Conservation (phyloP, 1,284 basidiomycete genomes). For the Cerioporus squamosus region DNA sequence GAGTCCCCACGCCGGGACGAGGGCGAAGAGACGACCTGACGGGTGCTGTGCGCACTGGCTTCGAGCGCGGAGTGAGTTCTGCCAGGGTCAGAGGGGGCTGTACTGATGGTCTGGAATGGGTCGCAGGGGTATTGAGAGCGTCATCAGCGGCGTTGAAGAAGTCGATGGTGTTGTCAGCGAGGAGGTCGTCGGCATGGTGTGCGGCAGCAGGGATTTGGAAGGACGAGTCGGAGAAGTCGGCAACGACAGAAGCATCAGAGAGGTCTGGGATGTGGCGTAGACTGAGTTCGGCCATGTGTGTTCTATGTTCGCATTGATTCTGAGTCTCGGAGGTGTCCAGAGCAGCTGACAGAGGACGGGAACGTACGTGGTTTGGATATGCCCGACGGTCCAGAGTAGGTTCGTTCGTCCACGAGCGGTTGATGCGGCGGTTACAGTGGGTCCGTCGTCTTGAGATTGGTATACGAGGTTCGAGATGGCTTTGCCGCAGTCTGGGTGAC, state of each 20-base stretch:
- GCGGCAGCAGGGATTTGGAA: constrained; percentile 34
- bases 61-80: constrained; percentile 33
- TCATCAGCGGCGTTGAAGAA: constrained; percentile 27
- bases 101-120: constrained; percentile 3
- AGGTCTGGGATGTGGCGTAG: constrained; percentile 32
- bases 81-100: constrained; percentile 29
- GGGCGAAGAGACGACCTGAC: constrained; percentile 26
- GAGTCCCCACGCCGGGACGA: constrained; percentile 28
- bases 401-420: too few relatives aligned
- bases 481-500: not conserved
- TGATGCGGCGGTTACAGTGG: not conserved
- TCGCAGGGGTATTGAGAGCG: constrained; percentile 24
- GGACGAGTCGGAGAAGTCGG: constrained; percentile 33
- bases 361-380: not conserved
- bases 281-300: constrained; percentile 28
- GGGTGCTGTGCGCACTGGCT: constrained; percentile 18
- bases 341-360: not conserved
- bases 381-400: too few relatives aligned
- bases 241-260: constrained; percentile 23
- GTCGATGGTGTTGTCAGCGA: constrained; percentile 33
- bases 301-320: not conserved
- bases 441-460: not conserved
- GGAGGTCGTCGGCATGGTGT: constrained; percentile 23
- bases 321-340: not conserved
- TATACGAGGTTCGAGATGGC: not conserved